Conservation (phyloP, 495 filamentous ascomycete genomes). For the Aspergillus homomorphus region DNA sequence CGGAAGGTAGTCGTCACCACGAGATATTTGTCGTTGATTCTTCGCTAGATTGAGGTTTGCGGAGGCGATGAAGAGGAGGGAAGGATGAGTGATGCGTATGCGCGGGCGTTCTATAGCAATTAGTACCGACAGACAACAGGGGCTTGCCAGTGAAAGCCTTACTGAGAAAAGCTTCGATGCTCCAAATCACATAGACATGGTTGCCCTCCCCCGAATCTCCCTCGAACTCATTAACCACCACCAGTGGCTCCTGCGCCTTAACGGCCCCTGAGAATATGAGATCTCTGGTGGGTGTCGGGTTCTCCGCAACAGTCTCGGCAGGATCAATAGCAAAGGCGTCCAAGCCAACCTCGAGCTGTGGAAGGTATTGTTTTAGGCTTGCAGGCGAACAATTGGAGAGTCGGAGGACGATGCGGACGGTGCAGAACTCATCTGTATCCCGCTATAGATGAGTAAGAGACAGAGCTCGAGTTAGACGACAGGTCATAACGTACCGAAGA, state of each 20-base stretch:
- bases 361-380: constrained; percentile 56
- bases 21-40: constrained; percentile 40
- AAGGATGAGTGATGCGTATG: constrained; percentile 73
- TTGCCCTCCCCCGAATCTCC: constrained; percentile 52
- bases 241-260: constrained; percentile 56
- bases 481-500: constrained; percentile 62
- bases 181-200: constrained; percentile 77
- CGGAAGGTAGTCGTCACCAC: constrained; percentile 72
- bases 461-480: constrained; percentile 23
- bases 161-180: constrained; percentile 70
- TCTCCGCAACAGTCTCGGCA: constrained; percentile 42
- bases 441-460: constrained; percentile 62
- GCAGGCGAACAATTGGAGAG: constrained; percentile 61
- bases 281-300: constrained; percentile 55
- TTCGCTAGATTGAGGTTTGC: constrained; percentile 63
- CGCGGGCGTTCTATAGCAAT: constrained; percentile 58
- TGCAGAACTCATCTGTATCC: constrained; percentile 70
- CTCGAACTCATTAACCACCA: constrained; percentile 55
- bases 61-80: constrained; percentile 71
- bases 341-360: constrained; percentile 61
- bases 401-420: constrained; percentile 68
- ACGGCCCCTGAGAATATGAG: constrained; percentile 62
- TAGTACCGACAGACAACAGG: constrained; percentile 12
- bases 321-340: constrained; percentile 71
- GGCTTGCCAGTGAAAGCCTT: constrained; percentile 13